Conservation (phyloP, 805 yeast genomes). For the Cyberlindnera japonica region DNA sequence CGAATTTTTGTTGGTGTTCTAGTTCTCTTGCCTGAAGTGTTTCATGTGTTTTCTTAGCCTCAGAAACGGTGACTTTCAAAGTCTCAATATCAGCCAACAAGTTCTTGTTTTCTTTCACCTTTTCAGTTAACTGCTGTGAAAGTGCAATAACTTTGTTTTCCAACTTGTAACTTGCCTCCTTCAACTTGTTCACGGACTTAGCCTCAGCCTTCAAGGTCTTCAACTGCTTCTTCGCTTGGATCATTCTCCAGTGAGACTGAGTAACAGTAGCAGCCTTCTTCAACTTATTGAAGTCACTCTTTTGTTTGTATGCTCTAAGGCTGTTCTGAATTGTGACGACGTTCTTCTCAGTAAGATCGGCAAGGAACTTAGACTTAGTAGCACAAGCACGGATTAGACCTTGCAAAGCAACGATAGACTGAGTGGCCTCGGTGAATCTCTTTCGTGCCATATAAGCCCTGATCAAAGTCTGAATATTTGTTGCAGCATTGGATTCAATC, state of each 20-base stretch:
- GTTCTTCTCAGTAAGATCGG: conserved; percentile 53
- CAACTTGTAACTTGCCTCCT: conserved; percentile 87
- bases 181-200: conserved; percentile 81
- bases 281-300: conserved; percentile 44
- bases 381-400: conserved; percentile 48
- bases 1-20: conserved; percentile 46
- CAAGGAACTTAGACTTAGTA: conserved; percentile 48
- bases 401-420: conserved; percentile 42
- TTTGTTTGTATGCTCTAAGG: conserved; percentile 65
- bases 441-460: conserved; percentile 53
- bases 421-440: conserved; percentile 27
- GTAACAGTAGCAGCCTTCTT: conserved; percentile 59
- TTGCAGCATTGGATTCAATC: conserved; percentile 59
- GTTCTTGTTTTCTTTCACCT: conserved; percentile 77
- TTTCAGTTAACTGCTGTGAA: conserved; percentile 76
- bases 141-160: conserved; percentile 98
- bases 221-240: conserved; percentile 64
- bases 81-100: conserved; percentile 57
- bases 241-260: conserved; percentile 77
- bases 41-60: conserved; percentile 50
- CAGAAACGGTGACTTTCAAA: conserved; percentile 49
- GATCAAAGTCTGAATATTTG: conserved; percentile 61
- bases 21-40: conserved; percentile 51
- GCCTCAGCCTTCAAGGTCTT: conserved; percentile 75
- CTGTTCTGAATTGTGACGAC: conserved; percentile 71